Evolutionary conservation across 331 rosid species (phyloP).

Genomic region (Phaseolus coccineus): DNA sequence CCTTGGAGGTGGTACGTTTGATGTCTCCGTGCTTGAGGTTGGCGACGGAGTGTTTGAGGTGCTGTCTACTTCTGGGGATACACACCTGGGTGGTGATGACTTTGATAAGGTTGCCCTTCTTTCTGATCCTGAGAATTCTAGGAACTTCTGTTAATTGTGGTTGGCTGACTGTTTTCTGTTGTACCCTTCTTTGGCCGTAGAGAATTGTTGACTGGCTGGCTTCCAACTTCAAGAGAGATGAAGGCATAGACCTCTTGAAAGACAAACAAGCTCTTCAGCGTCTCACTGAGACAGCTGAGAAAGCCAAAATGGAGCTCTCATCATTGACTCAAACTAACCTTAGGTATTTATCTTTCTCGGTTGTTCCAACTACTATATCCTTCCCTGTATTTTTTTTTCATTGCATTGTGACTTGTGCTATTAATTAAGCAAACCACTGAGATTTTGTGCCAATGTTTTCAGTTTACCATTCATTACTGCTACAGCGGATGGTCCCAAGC

Average conservation of each 20-base stretch:
- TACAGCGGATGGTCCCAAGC: slow-evolving; percentile 68
- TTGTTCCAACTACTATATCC: neutral
- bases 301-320: slow-evolving; percentile 73
- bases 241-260: slow-evolving; percentile 66
- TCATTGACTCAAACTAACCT: slow-evolving; percentile 67
- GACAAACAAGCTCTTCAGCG: slow-evolving; percentile 77
- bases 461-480: slow-evolving; percentile 73
- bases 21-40: slow-evolving; percentile 73
- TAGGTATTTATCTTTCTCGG: slow-evolving; percentile 45
- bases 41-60: slow-evolving; percentile 76
- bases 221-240: slow-evolving; percentile 59
- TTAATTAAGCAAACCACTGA: slow-evolving; percentile 12
- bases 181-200: slow-evolving; percentile 31
- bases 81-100: slow-evolving; percentile 79
- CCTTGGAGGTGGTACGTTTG: slow-evolving; percentile 78
- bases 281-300: slow-evolving; percentile 70
- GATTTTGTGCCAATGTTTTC: slow-evolving; percentile 12
- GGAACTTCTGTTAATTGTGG: neutral
- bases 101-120: slow-evolving; percentile 59
- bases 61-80: slow-evolving; percentile 70
- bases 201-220: slow-evolving; percentile 76
- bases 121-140: neutral
- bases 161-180: neutral
- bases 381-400: too few species aligned
- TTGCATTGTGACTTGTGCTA: too few species aligned